phyloP scores from a whole-genome alignment of 1,284 basidiomycete species.

The Mycena citricolor region DNA sequence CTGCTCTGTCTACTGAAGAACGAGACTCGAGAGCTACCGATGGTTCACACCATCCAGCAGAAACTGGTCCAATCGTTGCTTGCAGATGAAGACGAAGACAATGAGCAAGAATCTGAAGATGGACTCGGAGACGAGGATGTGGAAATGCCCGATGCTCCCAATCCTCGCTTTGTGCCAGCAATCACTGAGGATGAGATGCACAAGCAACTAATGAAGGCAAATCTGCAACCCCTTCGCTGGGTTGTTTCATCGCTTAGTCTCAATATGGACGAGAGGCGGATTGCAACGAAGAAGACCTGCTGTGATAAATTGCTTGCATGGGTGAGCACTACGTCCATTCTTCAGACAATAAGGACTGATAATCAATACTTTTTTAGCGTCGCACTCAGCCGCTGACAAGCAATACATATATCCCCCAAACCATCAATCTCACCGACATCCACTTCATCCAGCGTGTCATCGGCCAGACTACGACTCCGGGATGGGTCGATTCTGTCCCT shows the following conservation, averaged over 20 bases:
- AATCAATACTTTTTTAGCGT: neutral
- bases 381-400: neutral
- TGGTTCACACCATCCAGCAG: neutral
- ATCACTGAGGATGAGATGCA: neutral
- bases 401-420: neutral
- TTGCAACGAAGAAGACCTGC: neutral
- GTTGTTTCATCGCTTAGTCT: neutral
- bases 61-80: neutral
- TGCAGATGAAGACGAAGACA: neutral
- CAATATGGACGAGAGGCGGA: neutral
- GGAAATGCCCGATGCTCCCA: neutral
- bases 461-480: conserved; percentile 14
- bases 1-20: neutral
- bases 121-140: too few species aligned
- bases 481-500: conserved; percentile 24
- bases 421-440: neutral
- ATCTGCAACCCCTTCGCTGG: neutral
- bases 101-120: too few species aligned
- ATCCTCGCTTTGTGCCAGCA: neutral
- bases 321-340: neutral
- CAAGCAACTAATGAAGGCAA: too few species aligned
- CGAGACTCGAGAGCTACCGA: neutral
- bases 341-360: neutral
- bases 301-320: neutral
- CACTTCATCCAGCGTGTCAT: conserved; percentile 2